Percentiles rank a stretch among this genome's conserved stretches.
Conservation (phyloP, 176 grass and related monocot species). For the Neostapfia colusana region DNA sequence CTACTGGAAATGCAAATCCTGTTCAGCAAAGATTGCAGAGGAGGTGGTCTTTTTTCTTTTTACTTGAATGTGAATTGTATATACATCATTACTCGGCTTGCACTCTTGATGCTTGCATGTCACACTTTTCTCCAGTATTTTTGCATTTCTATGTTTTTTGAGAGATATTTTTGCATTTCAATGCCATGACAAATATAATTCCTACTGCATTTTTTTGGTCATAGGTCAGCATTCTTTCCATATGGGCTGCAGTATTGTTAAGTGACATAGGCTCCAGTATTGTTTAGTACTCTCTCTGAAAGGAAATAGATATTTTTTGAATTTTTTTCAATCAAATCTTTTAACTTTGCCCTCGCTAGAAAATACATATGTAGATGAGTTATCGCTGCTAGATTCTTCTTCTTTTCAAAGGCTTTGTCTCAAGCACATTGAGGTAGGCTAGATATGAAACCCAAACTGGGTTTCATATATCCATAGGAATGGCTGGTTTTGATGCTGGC, state of each 20-base stretch:
- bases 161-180: background rate
- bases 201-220: background rate
- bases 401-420: too few species aligned
- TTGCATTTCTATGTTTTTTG: too few species aligned
- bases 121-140: background rate
- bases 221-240: background rate
- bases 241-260: background rate
- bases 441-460: too few species aligned
- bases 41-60: conserved; percentile 53
- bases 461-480: too few species aligned
- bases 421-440: too few species aligned
- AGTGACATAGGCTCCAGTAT: background rate
- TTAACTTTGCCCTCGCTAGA: background rate
- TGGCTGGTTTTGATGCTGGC: too few species aligned
- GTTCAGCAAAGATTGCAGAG: conserved; percentile 59
- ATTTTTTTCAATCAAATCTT: background rate
- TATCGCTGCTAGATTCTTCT: background rate
- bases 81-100: background rate
- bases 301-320: background rate
- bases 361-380: background rate
- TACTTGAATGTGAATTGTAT: background rate
- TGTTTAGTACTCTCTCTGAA: background rate
- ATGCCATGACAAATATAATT: conserved; percentile 1
- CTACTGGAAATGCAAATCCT: conserved; percentile 61
- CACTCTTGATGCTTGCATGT: background rate